Evolutionary conservation across 345 rosid genomes (phyloP), one percentile per base, ranked within the genome.

Genomic region (Melaleuca alternifolia): DNA sequence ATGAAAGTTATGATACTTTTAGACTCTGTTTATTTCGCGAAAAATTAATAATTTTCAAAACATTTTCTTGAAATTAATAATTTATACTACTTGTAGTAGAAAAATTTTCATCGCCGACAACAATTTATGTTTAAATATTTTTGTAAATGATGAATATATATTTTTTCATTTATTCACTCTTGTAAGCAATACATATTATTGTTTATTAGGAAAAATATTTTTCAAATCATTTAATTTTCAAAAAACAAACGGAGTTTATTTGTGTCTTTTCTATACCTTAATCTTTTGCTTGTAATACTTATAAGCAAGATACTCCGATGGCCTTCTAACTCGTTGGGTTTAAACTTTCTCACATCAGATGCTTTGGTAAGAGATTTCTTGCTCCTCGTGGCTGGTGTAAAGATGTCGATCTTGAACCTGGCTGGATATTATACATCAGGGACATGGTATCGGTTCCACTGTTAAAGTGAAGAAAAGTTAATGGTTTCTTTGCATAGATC

Each of bases 21-120:
- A 41, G 6, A 54, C 1, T 21, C 5, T 0, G 0, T 21, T 54
- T 54, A 1, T 54, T 23, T 54, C 0, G 2, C 0, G 0, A 0
- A 3, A 54, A 54, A 54, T 54, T 1, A 20, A 54, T 54, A 1
- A 54, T 54, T 0, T 8, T 8, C 0, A 8, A 20, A 54, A 54
- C 9, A 54, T 8, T 54, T 54, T 54, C 1, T 54, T 23, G 0
- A 54, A 10, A 54, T 54, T 9, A 0, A 54, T 54, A 0, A 2
- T 5, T 54, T 21, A 2, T 21, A 54, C 20, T 4, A 4, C n/a
- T 54, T 54, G 11, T 3, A 54, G 23, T 54, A 54, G 0, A 54
- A 54, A 21, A 1, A 7, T 9, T 54, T 54, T 20, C 4, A 54
- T 41, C 41, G 21, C 21, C 11, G 9, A 54, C 0, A 54, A 53